Conservation (phyloP, 2,329 filamentous ascomycete species). For the Alternaria gaisen region DNA sequence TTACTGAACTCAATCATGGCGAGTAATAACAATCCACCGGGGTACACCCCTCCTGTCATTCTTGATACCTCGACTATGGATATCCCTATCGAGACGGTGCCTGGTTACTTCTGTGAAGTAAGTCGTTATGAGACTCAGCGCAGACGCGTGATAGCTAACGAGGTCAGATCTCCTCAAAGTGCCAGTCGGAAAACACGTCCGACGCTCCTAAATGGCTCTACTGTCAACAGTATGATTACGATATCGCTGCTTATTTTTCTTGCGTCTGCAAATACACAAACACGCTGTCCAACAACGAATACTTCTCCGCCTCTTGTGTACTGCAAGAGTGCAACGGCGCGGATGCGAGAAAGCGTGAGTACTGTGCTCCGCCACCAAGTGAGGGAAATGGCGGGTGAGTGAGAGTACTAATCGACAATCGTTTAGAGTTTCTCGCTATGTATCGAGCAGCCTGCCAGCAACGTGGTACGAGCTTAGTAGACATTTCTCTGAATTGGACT, state of each 20-base stretch:
- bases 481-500: constrained; percentile 15
- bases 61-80: not conserved
- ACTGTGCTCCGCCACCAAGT: not conserved
- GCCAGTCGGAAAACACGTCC: not conserved
- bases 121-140: not conserved
- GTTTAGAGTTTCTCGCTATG: constrained; percentile 11
- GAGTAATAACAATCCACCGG: not conserved
- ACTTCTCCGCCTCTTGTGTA: constrained; percentile 16
- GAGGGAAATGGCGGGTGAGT: not conserved
- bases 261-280: constrained; percentile 14
- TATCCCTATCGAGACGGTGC: not conserved
- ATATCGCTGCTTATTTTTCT: constrained; percentile 1
- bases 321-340: constrained; percentile 11
- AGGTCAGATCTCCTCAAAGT: constrained; percentile 10
- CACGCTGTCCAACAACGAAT: constrained; percentile 5
- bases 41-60: not conserved
- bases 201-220: not conserved
- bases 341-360: constrained; percentile 13
- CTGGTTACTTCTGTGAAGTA: not conserved
- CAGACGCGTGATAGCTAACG: not conserved
- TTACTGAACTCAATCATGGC: not conserved
- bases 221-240: not conserved
- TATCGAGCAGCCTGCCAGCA: constrained; percentile 10
- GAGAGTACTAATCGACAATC: constrained; percentile 8
- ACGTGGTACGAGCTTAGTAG: not conserved